Percentiles rank a stretch among this genome's conserved stretches.
Conservation (phyloP, 371 early-diverging fungal species). For the Mucor lusitanicus region DNA sequence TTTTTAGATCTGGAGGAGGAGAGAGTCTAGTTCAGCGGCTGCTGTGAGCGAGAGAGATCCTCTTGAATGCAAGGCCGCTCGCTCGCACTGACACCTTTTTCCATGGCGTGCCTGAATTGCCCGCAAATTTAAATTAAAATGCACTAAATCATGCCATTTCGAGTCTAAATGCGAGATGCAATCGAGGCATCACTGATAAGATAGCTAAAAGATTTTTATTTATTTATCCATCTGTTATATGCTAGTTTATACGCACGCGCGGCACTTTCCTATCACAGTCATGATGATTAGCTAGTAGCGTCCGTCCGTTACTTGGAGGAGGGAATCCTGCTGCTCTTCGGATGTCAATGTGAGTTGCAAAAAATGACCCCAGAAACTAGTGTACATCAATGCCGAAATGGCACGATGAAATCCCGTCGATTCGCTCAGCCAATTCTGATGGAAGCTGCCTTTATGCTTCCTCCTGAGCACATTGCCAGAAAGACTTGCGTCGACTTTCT, state of each 20-base stretch:
- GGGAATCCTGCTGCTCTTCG: background rate
- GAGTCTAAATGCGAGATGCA: background rate
- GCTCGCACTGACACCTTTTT: background rate
- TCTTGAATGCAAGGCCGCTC: too few relatives aligned
- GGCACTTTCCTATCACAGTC: background rate
- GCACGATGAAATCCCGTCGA: too few relatives aligned
- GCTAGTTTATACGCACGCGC: background rate
- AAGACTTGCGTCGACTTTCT: background rate
- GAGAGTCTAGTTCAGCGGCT: background rate
- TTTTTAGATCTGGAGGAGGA: background rate
- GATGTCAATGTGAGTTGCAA: background rate
- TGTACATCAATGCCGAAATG: background rate
- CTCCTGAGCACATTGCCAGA: background rate
- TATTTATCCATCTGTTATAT: background rate
- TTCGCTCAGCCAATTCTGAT: background rate
- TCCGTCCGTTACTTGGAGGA: too few relatives aligned
- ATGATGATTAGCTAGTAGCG: background rate
- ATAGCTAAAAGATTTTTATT: background rate
- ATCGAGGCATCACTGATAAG: background rate
- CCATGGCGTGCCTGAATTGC: background rate
- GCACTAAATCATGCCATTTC: background rate
- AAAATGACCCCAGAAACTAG: background rate
- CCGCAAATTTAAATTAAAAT: background rate
- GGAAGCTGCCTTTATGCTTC: too few relatives aligned
- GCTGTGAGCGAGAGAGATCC: too few relatives aligned